Conservation (phyloP, 2,329 filamentous ascomycete genomes). For the Teratosphaeria gauchensis region DNA sequence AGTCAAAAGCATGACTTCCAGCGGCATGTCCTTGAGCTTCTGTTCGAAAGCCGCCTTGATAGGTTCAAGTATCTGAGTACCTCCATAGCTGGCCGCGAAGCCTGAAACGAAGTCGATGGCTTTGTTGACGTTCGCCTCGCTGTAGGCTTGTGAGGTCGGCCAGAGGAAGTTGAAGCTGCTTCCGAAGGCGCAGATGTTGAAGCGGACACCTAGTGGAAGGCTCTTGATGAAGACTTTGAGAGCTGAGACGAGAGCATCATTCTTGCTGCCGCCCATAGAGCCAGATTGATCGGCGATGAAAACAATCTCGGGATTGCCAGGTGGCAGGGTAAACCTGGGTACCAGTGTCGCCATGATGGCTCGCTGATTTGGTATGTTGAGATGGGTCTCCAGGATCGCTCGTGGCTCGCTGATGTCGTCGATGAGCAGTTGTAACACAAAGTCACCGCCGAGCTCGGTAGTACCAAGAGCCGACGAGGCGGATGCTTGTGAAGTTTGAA, state of each 20-base stretch:
- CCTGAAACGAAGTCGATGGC: constrained; percentile 35
- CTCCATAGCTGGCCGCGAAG: constrained; percentile 42
- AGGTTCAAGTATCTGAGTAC: constrained; percentile 44
- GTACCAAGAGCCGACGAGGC: constrained; percentile 48
- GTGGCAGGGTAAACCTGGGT: too few relatives aligned
- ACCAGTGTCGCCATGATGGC: constrained; percentile 55
- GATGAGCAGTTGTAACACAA: constrained; percentile 55
- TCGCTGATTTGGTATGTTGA: constrained; percentile 49
- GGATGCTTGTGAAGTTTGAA: constrained; percentile 50
- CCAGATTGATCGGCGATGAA: too few relatives aligned
- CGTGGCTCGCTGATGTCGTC: constrained; percentile 52
- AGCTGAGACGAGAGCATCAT: too few relatives aligned
- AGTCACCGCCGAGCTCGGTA: constrained; percentile 52
- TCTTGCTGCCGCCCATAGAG: too few relatives aligned
- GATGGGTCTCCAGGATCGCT: constrained; percentile 58
- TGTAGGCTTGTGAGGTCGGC: constrained; percentile 23
- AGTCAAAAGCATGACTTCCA: constrained; percentile 48
- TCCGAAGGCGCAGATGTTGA: too few relatives aligned
- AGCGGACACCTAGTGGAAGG: too few relatives aligned
- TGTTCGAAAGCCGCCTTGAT: constrained; percentile 38
- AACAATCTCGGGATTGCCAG: too few relatives aligned
- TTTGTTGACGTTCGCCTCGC: constrained; percentile 33
- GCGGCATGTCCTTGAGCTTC: constrained; percentile 36
- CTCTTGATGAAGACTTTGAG: too few relatives aligned
- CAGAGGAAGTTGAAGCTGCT: too few relatives aligned